These are phyloP conservation scores for Nemania sp. DNA, from an alignment of 2,329 filamentous ascomycete genomes.

Conservation along the genomic window DNA sequence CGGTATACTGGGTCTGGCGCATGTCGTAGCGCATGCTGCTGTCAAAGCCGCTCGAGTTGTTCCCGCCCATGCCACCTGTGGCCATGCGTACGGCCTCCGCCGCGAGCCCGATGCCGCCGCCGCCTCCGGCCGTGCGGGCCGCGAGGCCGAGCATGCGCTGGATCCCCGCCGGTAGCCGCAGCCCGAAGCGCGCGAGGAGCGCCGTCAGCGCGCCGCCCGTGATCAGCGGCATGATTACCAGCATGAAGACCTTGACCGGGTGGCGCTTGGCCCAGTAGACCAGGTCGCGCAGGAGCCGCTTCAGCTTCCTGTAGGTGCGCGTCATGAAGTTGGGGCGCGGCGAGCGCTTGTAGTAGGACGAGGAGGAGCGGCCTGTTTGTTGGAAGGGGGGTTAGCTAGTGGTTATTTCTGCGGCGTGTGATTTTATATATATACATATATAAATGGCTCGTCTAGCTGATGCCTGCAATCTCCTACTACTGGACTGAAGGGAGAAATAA, in stretches of 20 bases:
- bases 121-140: constrained; percentile 53
- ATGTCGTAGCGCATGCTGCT: constrained; percentile 46
- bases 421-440: no score
- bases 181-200: constrained; percentile 76
- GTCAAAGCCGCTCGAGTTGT: constrained; percentile 34
- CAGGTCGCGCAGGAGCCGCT: constrained; percentile 78
- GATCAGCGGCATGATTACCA: constrained; percentile 85
- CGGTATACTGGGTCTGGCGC: constrained; percentile 43
- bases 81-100: constrained; percentile 62
- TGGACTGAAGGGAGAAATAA: not conserved
- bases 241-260: constrained; percentile 84
- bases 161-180: constrained; percentile 71
- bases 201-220: constrained; percentile 81
- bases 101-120: constrained; percentile 55
- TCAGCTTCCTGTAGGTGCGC: constrained; percentile 74
- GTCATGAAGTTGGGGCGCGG: constrained; percentile 79
- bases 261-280: constrained; percentile 80
- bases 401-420: not conserved
- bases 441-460: not conserved
- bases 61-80: constrained; percentile 40
- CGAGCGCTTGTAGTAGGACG: constrained; percentile 79
- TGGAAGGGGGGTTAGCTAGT: constrained; percentile 16
- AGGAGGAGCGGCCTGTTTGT: constrained; percentile 62
- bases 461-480: not conserved
- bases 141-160: constrained; percentile 62